Evolutionary conservation across 176 grass and related monocot species (phyloP).

Genomic region (Miscanthus lutarioriparius): DNA sequence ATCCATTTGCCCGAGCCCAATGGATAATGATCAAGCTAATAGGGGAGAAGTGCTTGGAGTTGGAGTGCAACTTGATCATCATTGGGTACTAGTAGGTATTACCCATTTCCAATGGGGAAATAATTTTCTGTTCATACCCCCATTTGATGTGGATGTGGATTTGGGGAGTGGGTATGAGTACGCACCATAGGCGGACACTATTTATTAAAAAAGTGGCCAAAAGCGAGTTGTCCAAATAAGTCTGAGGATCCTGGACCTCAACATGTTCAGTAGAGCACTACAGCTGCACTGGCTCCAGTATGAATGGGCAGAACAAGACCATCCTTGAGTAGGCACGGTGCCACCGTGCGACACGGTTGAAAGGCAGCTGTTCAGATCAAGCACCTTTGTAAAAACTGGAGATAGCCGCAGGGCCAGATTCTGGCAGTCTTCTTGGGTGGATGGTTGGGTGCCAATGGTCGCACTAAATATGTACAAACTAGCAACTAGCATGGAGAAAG

Average conservation of each 20-base stretch:
- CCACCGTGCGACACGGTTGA: neutral
- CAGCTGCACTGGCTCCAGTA: neutral
- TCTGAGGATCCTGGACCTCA: neutral
- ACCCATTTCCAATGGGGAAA: neutral
- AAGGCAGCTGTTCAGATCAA: neutral
- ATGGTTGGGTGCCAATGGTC: neutral
- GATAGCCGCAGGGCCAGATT: neutral
- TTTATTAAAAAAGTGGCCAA: neutral
- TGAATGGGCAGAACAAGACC: neutral
- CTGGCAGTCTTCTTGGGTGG: neutral
- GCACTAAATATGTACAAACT: neutral
- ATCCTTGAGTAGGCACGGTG: neutral
- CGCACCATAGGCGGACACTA: no score
- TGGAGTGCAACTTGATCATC: neutral
- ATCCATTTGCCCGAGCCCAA: neutral
- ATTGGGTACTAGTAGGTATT: no score
- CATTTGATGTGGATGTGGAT: no score
- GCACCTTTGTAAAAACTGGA: neutral
- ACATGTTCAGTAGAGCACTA: neutral
- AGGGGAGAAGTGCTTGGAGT: neutral
- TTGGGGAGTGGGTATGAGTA: neutral
- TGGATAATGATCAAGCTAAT: neutral
- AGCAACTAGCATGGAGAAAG: neutral
- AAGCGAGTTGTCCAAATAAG: neutral
- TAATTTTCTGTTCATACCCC: no score